These are phyloP conservation scores for Aspergillus brasiliensis DNA, from an alignment of 2,329 filamentous ascomycete genomes.

Conservation along the genomic window DNA sequence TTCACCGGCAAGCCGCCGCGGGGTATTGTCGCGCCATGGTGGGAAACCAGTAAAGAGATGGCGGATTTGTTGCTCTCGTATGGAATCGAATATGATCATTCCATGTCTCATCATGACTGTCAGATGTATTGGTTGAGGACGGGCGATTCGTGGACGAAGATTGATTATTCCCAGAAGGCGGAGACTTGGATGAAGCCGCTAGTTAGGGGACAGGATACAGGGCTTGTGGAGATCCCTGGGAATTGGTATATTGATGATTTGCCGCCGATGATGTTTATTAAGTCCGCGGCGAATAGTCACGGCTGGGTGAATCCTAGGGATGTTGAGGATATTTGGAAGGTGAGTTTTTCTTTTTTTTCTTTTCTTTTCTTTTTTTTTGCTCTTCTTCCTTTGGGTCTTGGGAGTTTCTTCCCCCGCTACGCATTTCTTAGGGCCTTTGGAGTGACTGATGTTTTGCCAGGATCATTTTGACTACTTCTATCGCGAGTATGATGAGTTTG, in stretches of 20 bases:
- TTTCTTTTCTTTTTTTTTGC: too few species aligned
- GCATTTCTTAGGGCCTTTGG: conserved; percentile 25
- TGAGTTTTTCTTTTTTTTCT: conserved; percentile 6
- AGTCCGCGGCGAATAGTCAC: conserved; percentile 52
- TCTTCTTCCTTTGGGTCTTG: too few species aligned
- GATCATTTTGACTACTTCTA: conserved; percentile 70
- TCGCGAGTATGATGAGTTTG: conserved; percentile 73
- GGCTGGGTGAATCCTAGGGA: conserved; percentile 63
- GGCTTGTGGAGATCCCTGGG: conserved; percentile 47
- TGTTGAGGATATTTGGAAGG: conserved; percentile 60
- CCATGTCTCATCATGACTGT: conserved; percentile 49
- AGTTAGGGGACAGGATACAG: conserved; percentile 49
- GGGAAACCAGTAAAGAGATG: conserved; percentile 71
- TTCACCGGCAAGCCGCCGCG: conserved; percentile 74
- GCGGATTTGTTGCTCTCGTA: conserved; percentile 51
- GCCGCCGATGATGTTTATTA: conserved; percentile 52
- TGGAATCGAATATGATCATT: conserved; percentile 50
- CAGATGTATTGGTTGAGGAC: conserved; percentile 49
- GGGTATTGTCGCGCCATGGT: conserved; percentile 74
- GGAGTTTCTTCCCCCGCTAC: too few species aligned
- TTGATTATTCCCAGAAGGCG: conserved; percentile 47
- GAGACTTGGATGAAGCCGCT: conserved; percentile 51
- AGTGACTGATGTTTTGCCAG: conserved; percentile 60
- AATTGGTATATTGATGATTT: conserved; percentile 50
- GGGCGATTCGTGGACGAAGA: conserved; percentile 49